Base-by-base conservation (phyloP, 352 stramenopile species). In the Phytophthora quininea region DNA sequence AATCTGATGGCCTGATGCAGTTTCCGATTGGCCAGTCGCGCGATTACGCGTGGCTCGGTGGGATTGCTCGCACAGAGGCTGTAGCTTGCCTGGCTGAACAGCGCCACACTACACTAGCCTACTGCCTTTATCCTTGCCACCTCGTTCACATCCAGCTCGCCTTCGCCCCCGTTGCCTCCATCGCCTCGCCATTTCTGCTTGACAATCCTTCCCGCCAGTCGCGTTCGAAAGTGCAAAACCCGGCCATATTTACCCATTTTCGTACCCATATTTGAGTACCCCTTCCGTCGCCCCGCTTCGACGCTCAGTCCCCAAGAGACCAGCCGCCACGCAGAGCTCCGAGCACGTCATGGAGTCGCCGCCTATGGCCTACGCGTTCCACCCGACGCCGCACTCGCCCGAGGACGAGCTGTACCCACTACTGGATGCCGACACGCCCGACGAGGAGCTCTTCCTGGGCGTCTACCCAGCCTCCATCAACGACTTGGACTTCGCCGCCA, bases 341-440 rank as follows among this genome's bases (percentile, higher is more conserved):
- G 27, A 14, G 49, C 49, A 27, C 14, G 37, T 15, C 7, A 77
- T 78, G 70, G 70, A 77, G 70, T 58, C 56, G 47, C 51, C 69
- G 29, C 54, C 19, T 24, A 24, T 90, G 49, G 75, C 81, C 55
- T 78, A 86, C 60, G 77, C 84, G 32, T 89, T 90, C 71, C 70
- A 80, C 48, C 70, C 71, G 33, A 31, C n/a, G 35, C 43, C 57
- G 38, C 49, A 79, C 10, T 52, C 69, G 29, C 56, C 69, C 14
- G 75, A 86, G 27, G 80, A 89, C 53, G 82, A 89, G 54, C 74
- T 91, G 56, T 91, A 89, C 60, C 77, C 82, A 59, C 79, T 91
- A 46, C 63, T 89, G 35, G 69, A 69, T 2, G 69, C 70, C 14
- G 67, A 79, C 14, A 57, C 67, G 30, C 60, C 54, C 7, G 58